Evolutionary conservation across 345 rosid species (phyloP), one percentile per base, ranked within the genome.

Genomic region (Eucalyptus sp.): DNA sequence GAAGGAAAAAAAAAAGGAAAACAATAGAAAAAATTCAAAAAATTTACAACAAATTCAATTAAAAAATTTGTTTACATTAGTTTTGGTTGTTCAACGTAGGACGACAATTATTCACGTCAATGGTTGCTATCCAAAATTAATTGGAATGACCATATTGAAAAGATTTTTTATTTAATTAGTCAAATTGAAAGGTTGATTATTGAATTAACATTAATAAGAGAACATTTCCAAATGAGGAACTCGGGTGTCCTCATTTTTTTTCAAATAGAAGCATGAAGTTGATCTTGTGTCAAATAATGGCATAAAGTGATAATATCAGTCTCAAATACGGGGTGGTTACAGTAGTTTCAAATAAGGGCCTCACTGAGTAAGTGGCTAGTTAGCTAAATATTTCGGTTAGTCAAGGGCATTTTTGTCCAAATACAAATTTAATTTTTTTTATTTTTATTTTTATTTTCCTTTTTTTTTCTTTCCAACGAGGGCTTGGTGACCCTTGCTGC

Each of bases 401-500:
- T 51, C 8, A 16, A 51, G 20, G 54, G 54, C 20, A 6, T 51
- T 17, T 51, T 51, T 51, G 20, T 51, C 54, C 3, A 51, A 2
- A 17, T 16, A 17, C 22, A 17, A 51, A 51, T 16, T 7, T 51
- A 51, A 16, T 51, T 16, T 51, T 50, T 50, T 50, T 50, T 50
- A 3, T 50, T 50, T 1, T 50, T 5, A 4, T 13, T 13, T 13
- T 50, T 50, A 0, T 50, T 50, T 50, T 50, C 6, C 7, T 1
- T 7, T 1, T 16, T 41, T 51, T 51, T 51, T 6, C 1, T 51
- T 51, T 2, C 20, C 22, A 0, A 51, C 1, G 4, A 51, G 54
- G 8, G 54, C 8, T 51, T 0, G 1, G 22, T 51, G 54, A 51
- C 8, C 22, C 54, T 16, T 1, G 22, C 0, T 0, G 0, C 3